These are phyloP conservation scores for Verruconis gallopava DNA, from an alignment of 2,329 filamentous ascomycete genomes.

Conservation along the genomic window DNA sequence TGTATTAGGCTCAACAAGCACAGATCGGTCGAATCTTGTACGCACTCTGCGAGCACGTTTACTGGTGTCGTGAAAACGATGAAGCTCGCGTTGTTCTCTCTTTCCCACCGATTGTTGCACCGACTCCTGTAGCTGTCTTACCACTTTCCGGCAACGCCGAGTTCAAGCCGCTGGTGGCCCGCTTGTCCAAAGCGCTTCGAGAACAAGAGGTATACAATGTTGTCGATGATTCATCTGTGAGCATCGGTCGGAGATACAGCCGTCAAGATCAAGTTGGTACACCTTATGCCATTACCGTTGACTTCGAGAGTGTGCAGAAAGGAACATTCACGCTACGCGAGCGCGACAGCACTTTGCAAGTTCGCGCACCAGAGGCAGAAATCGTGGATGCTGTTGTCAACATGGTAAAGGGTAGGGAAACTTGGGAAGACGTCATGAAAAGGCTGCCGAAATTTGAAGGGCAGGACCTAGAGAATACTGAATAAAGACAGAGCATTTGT, in stretches of 20 bases:
- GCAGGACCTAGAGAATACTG: constrained; percentile 43
- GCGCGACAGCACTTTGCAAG: constrained; percentile 81
- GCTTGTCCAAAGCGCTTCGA: neutral
- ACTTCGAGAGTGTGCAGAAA: constrained; percentile 90
- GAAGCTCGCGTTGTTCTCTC: constrained; percentile 74
- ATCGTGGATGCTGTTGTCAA: constrained; percentile 62
- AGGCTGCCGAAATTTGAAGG: constrained; percentile 76
- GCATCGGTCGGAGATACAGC: constrained; percentile 28
- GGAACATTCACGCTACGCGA: constrained; percentile 77
- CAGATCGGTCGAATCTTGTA: constrained; percentile 93
- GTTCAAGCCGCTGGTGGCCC: constrained; percentile 53
- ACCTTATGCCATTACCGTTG: constrained; percentile 82
- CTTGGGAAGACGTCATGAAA: constrained; percentile 57
- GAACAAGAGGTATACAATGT: neutral
- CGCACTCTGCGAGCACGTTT: constrained; percentile 84
- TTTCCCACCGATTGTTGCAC: constrained; percentile 68
- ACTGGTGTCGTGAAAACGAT: constrained; percentile 78
- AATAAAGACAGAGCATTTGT: no score
- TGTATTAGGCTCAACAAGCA: no score
- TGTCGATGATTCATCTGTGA: constrained; percentile 40
- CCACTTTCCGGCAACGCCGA: constrained; percentile 70
- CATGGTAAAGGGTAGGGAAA: constrained; percentile 49
- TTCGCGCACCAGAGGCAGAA: constrained; percentile 68
- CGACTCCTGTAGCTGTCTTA: constrained; percentile 87
- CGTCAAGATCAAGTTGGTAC: constrained; percentile 95